Conservation (phyloP, 768 basidiomycete species). For the Collybia mongolica region DNA sequence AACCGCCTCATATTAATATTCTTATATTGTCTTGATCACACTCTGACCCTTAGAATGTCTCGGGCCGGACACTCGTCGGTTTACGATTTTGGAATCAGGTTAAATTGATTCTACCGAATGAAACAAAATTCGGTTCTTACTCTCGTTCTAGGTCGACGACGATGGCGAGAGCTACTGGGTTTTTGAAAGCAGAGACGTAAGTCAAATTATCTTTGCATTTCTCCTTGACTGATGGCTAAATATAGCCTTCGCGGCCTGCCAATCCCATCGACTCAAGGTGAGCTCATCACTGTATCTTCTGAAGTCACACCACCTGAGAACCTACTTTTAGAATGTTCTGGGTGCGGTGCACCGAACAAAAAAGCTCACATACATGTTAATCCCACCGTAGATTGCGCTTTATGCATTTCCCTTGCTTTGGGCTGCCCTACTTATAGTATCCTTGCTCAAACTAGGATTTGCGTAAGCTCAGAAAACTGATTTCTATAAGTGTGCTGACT, state of each 20-base stretch:
- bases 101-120: conserved; percentile 2
- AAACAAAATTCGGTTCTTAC: not conserved
- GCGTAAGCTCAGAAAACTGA: conserved; percentile 54
- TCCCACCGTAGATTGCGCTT: conserved; percentile 65
- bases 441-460: conserved; percentile 84
- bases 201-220: conserved; percentile 21
- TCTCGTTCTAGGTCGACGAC: conserved; percentile 72
- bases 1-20: not conserved
- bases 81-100: conserved; percentile 98
- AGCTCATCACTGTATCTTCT: conserved; percentile 18
- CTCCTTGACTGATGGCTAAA: conserved; percentile 1
- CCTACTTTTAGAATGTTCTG: conserved; percentile 77
- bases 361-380: conserved; percentile 1
- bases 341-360: conserved; percentile 44
- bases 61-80: conserved; percentile 91
- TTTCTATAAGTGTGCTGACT: not conserved
- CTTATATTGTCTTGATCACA: not conserved
- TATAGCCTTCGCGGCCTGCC: conserved; percentile 81
- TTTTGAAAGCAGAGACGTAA: conserved; percentile 93
- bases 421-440: conserved; percentile 84
- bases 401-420: conserved; percentile 90
- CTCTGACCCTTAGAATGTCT: conserved; percentile 66
- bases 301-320: not conserved
- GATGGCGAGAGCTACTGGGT: conserved; percentile 98
- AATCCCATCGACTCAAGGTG: conserved; percentile 89